These are phyloP conservation scores for Pseudopyricularia javanii DNA, from an alignment of 2,329 filamentous ascomycete species.

Conservation along the genomic window DNA sequence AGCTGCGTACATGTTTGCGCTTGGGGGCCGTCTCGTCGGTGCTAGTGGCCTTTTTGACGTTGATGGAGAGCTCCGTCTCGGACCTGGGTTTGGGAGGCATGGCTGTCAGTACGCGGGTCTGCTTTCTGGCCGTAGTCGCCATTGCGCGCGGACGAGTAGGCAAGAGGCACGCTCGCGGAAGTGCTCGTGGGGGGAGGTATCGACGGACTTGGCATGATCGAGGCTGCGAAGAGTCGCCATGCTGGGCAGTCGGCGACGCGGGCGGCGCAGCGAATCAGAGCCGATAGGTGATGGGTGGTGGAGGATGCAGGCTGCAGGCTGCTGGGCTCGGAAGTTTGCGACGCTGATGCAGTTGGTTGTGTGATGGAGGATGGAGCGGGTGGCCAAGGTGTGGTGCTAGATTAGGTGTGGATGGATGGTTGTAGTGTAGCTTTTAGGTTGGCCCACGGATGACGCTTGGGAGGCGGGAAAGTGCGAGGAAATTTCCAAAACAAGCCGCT, in stretches of 20 bases:
- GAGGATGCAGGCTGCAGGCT: neutral
- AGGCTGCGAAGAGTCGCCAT: constrained; percentile 19
- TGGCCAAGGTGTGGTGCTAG: neutral
- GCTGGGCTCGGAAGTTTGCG: neutral
- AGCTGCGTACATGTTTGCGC: constrained; percentile 91
- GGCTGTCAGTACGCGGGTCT: neutral
- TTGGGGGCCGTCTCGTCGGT: constrained; percentile 57
- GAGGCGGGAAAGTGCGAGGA: too few relatives aligned
- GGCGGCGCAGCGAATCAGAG: constrained; percentile 5
- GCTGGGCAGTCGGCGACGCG: constrained; percentile 10
- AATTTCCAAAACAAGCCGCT: too few relatives aligned
- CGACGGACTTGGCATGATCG: constrained; percentile 18
- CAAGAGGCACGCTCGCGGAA: neutral
- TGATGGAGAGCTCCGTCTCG: constrained; percentile 56
- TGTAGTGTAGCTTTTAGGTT: too few relatives aligned
- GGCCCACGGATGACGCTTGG: too few relatives aligned
- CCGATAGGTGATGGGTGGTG: neutral
- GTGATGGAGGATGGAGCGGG: neutral
- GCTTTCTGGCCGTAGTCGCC: neutral
- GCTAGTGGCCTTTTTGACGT: constrained; percentile 59
- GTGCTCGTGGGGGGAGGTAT: neutral
- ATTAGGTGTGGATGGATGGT: too few relatives aligned
- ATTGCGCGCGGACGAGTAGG: neutral
- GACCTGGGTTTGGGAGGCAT: constrained; percentile 30
- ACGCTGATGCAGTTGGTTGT: neutral